These are phyloP conservation scores for Colletotrichum viniferum DNA, from an alignment of 2,329 filamentous ascomycete genomes.

Conservation along the genomic window DNA sequence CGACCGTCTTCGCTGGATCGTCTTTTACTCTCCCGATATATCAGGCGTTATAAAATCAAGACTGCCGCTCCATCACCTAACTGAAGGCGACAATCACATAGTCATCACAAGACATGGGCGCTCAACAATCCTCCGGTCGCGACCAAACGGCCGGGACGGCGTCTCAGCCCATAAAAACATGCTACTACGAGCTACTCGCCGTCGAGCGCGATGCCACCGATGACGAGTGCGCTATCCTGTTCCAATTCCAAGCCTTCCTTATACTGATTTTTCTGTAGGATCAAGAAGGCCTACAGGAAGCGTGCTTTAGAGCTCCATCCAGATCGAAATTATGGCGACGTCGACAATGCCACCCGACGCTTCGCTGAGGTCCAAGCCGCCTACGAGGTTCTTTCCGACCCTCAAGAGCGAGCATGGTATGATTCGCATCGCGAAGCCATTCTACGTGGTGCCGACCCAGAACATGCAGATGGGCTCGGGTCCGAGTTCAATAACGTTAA, in stretches of 20 bases:
- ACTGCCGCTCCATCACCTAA: background rate
- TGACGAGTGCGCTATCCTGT: constrained; percentile 67
- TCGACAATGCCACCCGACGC: constrained; percentile 79
- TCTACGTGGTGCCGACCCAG: constrained; percentile 65
- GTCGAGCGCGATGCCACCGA: constrained; percentile 76
- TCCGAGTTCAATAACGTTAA: constrained; percentile 71
- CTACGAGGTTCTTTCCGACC: constrained; percentile 94
- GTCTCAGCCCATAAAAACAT: constrained; percentile 59
- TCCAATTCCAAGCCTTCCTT: background rate
- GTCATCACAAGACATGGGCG: constrained; percentile 46
- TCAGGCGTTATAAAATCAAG: background rate
- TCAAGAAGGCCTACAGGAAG: constrained; percentile 90
- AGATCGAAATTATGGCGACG: constrained; percentile 88
- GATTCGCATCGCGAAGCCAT: constrained; percentile 92
- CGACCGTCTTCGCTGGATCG: background rate
- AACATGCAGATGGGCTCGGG: constrained; percentile 49
- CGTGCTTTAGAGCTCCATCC: constrained; percentile 95
- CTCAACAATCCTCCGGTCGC: constrained; percentile 56
- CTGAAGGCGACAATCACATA: background rate
- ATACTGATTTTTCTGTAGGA: constrained; percentile 51
- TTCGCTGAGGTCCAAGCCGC: constrained; percentile 94
- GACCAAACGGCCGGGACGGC: constrained; percentile 26
- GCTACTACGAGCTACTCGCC: constrained; percentile 85
- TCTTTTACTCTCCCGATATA: background rate
- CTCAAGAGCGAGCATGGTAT: constrained; percentile 97